phyloP scores from a whole-genome alignment of 371 early-diverging fungal genomes.

The Mucor irregularis region DNA sequence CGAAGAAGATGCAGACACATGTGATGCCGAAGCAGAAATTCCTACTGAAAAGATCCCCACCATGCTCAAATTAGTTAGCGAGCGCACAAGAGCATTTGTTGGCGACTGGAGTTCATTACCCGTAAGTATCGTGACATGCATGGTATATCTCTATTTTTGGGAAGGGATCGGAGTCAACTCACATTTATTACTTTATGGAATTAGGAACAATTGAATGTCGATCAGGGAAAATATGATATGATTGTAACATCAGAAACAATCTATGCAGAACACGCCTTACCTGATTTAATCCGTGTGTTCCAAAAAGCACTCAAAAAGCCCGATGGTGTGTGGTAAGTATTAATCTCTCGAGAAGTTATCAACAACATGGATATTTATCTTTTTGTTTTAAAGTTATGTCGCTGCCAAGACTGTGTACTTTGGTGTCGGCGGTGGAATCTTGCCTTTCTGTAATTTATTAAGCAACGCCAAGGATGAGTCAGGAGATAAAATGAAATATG shows the following conservation, averaged over 20 bases:
- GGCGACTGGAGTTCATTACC: slow-evolving; percentile 75
- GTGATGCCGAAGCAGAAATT: slow-evolving; percentile 56
- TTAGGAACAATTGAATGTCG: slow-evolving; percentile 29
- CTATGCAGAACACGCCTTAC: slow-evolving; percentile 72
- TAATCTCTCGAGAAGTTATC: not conserved
- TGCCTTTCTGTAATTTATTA: slow-evolving; percentile 66
- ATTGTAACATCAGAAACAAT: slow-evolving; percentile 94
- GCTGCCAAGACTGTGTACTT: slow-evolving; percentile 95
- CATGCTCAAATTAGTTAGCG: slow-evolving; percentile 38
- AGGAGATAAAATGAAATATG: slow-evolving; percentile 58
- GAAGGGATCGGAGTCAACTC: not conserved
- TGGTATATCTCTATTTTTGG: no score
- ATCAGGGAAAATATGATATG: slow-evolving; percentile 73
- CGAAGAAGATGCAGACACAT: slow-evolving; percentile 41
- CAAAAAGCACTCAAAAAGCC: slow-evolving; percentile 63
- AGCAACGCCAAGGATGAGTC: slow-evolving; percentile 42
- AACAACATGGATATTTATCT: not conserved
- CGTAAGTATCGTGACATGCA: slow-evolving; percentile 15
- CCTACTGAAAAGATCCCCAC: slow-evolving; percentile 36
- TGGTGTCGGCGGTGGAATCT: slow-evolving; percentile 81
- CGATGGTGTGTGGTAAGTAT: slow-evolving; percentile 70
- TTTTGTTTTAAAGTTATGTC: slow-evolving; percentile 57
- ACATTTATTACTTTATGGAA: not conserved
- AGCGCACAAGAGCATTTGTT: slow-evolving; percentile 59
- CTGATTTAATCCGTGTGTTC: slow-evolving; percentile 63